Evolutionary conservation across 1,284 basidiomycete species (phyloP).

Genomic region (Sutorius eximius): DNA sequence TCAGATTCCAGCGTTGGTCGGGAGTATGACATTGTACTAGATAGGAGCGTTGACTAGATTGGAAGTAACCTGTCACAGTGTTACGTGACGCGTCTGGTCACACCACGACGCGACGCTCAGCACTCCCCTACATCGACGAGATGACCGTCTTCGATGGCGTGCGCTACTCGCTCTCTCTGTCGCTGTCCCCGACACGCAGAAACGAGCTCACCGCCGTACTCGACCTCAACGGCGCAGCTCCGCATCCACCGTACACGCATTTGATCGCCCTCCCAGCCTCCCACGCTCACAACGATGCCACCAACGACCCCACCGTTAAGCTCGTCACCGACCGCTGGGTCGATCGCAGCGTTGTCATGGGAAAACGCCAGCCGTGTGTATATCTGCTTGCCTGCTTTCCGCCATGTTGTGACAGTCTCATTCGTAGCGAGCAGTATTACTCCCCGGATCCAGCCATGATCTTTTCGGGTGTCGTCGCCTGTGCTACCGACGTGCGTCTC

Average conservation of each 20-base stretch:
- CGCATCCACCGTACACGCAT: conserved; percentile 41
- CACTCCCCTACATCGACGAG: neutral
- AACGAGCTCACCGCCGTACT: conserved; percentile 37
- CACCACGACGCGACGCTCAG: neutral
- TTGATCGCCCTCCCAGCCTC: conserved; percentile 36
- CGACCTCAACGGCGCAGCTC: conserved; percentile 44
- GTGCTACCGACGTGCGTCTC: conserved; percentile 55
- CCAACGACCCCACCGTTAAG: conserved; percentile 17
- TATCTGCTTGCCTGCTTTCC: conserved; percentile 5
- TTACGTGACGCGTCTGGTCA: neutral
- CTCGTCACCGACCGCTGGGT: conserved; percentile 68
- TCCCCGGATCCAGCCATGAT: conserved; percentile 75
- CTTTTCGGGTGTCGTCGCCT: conserved; percentile 80
- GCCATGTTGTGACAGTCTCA: neutral
- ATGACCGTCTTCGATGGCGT: conserved; percentile 37
- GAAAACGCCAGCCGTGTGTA: conserved; percentile 56
- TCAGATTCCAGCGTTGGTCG: neutral
- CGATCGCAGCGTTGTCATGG: conserved; percentile 59
- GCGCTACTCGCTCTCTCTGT: conserved; percentile 35
- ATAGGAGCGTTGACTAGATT: no score
- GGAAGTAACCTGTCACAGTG: neutral
- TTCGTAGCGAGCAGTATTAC: conserved; percentile 55
- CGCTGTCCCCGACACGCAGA: conserved; percentile 31
- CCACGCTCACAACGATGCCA: conserved; percentile 20
- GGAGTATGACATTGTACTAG: no score